Percentiles rank a stretch among this genome's conserved stretches.
Conservation (phyloP, 169 alveolate species). For the Theileria sp. region DNA sequence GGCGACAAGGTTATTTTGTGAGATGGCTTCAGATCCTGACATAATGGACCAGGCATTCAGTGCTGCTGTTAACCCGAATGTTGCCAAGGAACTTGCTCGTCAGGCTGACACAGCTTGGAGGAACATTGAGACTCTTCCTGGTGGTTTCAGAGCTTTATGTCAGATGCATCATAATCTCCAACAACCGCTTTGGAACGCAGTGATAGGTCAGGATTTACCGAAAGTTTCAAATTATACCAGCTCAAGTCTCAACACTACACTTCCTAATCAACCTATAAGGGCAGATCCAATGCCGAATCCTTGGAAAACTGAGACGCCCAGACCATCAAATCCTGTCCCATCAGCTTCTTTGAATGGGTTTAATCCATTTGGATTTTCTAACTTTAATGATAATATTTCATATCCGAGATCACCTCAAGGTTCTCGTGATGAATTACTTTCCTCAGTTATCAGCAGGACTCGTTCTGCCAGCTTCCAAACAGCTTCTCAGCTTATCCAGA, state of each 20-base stretch:
- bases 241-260: not conserved
- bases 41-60: slow-evolving; percentile 70
- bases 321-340: slow-evolving; percentile 4
- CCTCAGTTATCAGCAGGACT: not conserved
- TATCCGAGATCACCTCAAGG: not conserved
- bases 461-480: slow-evolving; percentile 17
- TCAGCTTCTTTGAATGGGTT: not conserved
- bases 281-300: slow-evolving; percentile 63
- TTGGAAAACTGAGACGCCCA: slow-evolving; percentile 28
- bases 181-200: slow-evolving; percentile 74
- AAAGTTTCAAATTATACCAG: not conserved
- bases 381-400: slow-evolving; percentile 1
- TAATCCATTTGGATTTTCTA: not conserved
- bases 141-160: slow-evolving; percentile 75
- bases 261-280: slow-evolving; percentile 29
- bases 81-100: slow-evolving; percentile 76
- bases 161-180: slow-evolving; percentile 77
- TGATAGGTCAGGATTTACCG: slow-evolving; percentile 21
- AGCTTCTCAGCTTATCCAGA: slow-evolving; percentile 20
- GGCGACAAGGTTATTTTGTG: slow-evolving; percentile 68
- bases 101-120: slow-evolving; percentile 79
- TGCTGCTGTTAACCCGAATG: slow-evolving; percentile 75
- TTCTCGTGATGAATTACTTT: not conserved
- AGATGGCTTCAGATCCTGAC: slow-evolving; percentile 68
- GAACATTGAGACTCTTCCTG: slow-evolving; percentile 80